Conservation (phyloP, 176 grass and related monocot genomes). For the Carex myosuroides region DNA sequence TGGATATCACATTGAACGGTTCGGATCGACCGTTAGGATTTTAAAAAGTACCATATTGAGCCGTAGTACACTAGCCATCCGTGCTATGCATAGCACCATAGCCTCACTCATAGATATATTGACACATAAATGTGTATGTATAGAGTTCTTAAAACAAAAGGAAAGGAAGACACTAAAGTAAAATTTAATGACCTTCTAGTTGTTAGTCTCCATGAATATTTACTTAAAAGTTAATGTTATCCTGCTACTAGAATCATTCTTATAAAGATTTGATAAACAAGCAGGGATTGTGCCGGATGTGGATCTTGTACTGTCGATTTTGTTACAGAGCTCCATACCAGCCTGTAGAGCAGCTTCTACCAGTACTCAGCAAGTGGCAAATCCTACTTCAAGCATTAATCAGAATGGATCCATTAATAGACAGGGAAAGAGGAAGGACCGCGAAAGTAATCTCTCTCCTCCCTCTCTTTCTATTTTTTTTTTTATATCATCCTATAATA, state of each 20-base stretch:
- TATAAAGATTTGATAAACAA: neutral
- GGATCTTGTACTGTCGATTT: conserved; percentile 63
- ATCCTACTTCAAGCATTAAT: conserved; percentile 43
- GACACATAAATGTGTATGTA: neutral
- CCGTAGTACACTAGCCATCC: no score
- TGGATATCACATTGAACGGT: no score
- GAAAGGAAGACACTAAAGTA: neutral
- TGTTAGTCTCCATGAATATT: conserved; percentile 9
- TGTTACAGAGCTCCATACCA: conserved; percentile 62
- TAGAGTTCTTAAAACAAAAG: neutral
- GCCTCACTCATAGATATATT: neutral
- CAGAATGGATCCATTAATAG: conserved; percentile 67
- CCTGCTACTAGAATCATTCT: neutral
- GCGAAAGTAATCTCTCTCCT: conserved; percentile 36
- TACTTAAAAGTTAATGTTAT: neutral
- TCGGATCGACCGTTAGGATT: no score
- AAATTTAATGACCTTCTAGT: neutral
- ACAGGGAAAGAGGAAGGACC: conserved; percentile 53
- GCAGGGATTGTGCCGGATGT: conserved; percentile 63
- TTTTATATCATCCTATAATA: neutral
- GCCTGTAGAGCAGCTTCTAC: conserved; percentile 36
- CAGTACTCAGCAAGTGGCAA: conserved; percentile 13
- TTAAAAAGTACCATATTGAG: no score
- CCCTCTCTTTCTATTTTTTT: neutral
- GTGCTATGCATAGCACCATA: no score